Percentiles rank a stretch among this genome's conserved stretches.
Evolutionary conservation across 345 rosid species (phyloP).

Genomic region (Dovyalis caffra): DNA sequence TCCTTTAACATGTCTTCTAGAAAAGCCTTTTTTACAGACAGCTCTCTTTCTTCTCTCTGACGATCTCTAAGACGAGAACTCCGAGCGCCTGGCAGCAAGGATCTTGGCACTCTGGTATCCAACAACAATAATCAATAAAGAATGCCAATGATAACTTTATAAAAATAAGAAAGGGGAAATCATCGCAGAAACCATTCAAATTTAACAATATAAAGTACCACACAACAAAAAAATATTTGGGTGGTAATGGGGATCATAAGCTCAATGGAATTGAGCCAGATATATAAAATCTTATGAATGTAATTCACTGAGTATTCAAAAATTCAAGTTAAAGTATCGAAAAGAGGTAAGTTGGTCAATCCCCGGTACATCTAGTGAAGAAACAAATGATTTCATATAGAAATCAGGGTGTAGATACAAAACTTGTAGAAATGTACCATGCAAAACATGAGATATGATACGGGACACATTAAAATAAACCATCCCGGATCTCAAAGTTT

Average conservation of each 20-base stretch:
- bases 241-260: background rate
- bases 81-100: conserved; percentile 91
- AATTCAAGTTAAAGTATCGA: background rate
- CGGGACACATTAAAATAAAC: background rate
- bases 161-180: background rate
- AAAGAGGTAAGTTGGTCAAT: background rate
- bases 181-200: background rate
- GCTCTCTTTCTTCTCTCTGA: conserved; percentile 84
- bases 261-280: background rate
- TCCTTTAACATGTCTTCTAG: conserved; percentile 75
- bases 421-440: background rate
- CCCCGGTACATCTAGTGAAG: background rate
- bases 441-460: background rate
- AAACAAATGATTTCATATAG: background rate
- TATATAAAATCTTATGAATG: background rate
- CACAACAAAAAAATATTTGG: background rate
- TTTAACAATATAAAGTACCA: background rate
- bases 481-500: background rate
- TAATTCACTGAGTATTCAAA: background rate
- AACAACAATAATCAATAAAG: conserved; percentile 11
- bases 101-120: conserved; percentile 80
- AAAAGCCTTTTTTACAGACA: conserved; percentile 85
- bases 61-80: conserved; percentile 96
- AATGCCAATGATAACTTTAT: background rate
- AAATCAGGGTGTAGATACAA: background rate